phyloP scores from a whole-genome alignment of 2,329 filamentous ascomycete species.

The Exophiala oligosperma region DNA sequence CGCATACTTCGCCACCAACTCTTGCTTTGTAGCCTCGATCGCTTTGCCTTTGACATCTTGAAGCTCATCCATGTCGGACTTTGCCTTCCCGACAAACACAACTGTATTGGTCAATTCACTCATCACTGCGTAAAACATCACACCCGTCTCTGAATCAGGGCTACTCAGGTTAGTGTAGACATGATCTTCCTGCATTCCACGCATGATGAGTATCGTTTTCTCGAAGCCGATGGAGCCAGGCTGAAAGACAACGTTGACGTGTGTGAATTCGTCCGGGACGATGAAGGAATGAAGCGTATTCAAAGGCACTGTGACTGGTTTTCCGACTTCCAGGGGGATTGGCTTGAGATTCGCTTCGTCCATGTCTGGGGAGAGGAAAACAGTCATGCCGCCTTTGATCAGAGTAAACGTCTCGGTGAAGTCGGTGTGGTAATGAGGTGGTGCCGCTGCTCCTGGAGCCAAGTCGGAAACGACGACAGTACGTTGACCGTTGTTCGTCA shows the following conservation, averaged over 20 bases:
- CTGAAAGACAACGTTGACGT: slow-evolving; percentile 34
- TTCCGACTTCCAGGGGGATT: slow-evolving; percentile 1
- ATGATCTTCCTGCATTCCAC: slow-evolving; percentile 4
- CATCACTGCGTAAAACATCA: slow-evolving; percentile 7
- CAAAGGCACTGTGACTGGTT: slow-evolving; percentile 1
- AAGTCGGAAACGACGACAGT: slow-evolving; percentile 8
- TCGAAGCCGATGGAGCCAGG: slow-evolving; percentile 13
- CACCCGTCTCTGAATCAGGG: neutral
- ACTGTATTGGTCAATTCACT: slow-evolving; percentile 9
- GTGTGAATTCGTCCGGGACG: slow-evolving; percentile 26
- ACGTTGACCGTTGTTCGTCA: slow-evolving; percentile 4
- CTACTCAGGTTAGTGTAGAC: slow-evolving; percentile 5
- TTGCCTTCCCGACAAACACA: slow-evolving; percentile 5
- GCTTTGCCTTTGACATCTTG: neutral
- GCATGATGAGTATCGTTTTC: slow-evolving; percentile 12
- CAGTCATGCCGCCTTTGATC: slow-evolving; percentile 10
- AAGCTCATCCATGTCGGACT: slow-evolving; percentile 1
- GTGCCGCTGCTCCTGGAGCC: slow-evolving; percentile 3
- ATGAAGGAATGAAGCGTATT: slow-evolving; percentile 6
- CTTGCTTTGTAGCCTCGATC: slow-evolving; percentile 5
- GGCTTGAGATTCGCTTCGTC: slow-evolving; percentile 7
- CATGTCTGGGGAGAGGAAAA: slow-evolving; percentile 9
- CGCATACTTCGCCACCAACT: slow-evolving; percentile 8
- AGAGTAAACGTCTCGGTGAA: slow-evolving; percentile 14
- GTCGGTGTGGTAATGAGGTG: slow-evolving; percentile 13